Percentiles rank a stretch among this genome's conserved stretches.
phyloP scores from a whole-genome alignment of 768 basidiomycete species.

The Boletales sp. region DNA sequence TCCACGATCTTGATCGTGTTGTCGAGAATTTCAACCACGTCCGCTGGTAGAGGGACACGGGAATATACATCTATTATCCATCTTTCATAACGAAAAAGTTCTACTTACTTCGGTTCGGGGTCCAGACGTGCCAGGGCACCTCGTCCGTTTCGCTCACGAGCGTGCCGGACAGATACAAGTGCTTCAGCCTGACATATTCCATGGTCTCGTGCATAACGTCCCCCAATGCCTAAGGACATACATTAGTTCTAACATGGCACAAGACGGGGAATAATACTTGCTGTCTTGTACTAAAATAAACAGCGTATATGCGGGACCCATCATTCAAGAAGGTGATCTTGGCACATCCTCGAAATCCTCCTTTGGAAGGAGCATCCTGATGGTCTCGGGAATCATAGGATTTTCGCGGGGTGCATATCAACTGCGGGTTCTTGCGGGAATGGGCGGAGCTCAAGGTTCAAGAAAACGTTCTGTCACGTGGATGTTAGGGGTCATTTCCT shows the following conservation, averaged over 20 bases:
- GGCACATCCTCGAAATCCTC: background rate
- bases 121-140: slow-evolving; percentile 9
- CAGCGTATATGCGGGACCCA: slow-evolving; percentile 21
- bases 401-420: slow-evolving; percentile 46
- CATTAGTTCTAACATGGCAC: no score
- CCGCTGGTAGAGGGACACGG: background rate
- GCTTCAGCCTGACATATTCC: slow-evolving; percentile 12
- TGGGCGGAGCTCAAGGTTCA: slow-evolving; percentile 35
- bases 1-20: slow-evolving; percentile 17
- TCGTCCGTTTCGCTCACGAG: slow-evolving; percentile 9
- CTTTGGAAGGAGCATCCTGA: slow-evolving; percentile 13
- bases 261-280: background rate
- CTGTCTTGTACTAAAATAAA: slow-evolving; percentile 15
- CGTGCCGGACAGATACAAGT: slow-evolving; percentile 7
- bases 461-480: slow-evolving; percentile 42
- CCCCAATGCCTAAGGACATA: background rate
- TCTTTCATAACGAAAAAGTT: background rate
- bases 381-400: slow-evolving; percentile 15
- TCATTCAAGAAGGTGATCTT: slow-evolving; percentile 8
- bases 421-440: slow-evolving; percentile 38
- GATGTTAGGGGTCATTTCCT: slow-evolving; percentile 46
- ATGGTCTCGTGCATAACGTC: background rate
- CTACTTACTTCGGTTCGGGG: slow-evolving; percentile 12
- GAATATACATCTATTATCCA: background rate
- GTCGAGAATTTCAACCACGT: slow-evolving; percentile 15